phyloP scores from a whole-genome alignment of 129 eudicot species.

The Centrapalus pauciflorus region DNA sequence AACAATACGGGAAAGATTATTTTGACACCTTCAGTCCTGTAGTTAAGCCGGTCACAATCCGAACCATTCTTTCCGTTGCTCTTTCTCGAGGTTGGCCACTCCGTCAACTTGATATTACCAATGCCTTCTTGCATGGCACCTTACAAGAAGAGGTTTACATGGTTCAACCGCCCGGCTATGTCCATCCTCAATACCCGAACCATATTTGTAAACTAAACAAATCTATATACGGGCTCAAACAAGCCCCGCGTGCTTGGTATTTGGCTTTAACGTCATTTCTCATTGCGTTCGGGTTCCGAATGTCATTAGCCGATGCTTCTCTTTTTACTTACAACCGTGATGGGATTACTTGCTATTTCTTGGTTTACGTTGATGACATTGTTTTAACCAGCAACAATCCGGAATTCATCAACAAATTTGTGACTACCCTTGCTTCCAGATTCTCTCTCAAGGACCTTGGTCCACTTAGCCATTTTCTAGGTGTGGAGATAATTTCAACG shows the following conservation, averaged over 20 bases:
- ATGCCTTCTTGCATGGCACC: too few relatives aligned
- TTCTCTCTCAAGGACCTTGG: conserved; percentile 10
- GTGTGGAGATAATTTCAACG: background rate
- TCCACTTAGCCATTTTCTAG: background rate
- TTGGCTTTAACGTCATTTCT: background rate
- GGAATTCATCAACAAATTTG: background rate
- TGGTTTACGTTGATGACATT: background rate
- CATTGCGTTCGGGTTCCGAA: background rate
- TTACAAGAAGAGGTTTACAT: too few relatives aligned
- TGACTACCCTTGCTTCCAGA: background rate
- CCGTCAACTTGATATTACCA: too few relatives aligned
- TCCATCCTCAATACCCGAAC: too few relatives aligned
- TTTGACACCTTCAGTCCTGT: too few relatives aligned
- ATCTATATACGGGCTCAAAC: background rate
- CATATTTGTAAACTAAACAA: background rate
- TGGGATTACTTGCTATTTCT: background rate
- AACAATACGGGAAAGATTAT: too few relatives aligned
- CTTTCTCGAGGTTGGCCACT: too few relatives aligned
- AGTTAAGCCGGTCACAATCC: too few relatives aligned
- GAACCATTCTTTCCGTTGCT: too few relatives aligned
- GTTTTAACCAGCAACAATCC: background rate
- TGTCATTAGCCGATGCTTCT: background rate
- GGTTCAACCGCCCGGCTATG: too few relatives aligned
- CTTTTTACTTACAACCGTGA: background rate
- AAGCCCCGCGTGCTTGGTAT: conserved; percentile 8